phyloP scores from a whole-genome alignment of 2,329 filamentous ascomycete genomes.

The Colletotrichum sp. region DNA sequence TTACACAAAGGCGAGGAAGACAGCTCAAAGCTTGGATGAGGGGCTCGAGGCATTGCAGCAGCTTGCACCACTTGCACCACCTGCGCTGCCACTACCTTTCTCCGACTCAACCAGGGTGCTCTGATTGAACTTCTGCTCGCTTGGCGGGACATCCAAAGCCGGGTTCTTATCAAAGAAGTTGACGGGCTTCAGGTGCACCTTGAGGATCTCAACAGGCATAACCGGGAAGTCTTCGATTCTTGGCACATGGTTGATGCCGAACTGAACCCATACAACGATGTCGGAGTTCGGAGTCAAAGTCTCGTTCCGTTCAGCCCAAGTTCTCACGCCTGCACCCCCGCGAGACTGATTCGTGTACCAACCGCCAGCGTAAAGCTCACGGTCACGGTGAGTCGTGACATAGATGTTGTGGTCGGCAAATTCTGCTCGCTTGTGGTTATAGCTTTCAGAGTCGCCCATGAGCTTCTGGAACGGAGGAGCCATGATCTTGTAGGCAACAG shows the following conservation, averaged over 20 bases:
- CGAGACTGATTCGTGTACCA: conserved; percentile 19
- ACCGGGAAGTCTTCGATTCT: conserved; percentile 63
- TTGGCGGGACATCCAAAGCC: conserved; percentile 37
- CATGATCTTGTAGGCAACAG: conserved; percentile 21
- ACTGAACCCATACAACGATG: conserved; percentile 59
- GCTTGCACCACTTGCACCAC: background rate
- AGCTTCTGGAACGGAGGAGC: conserved; percentile 14
- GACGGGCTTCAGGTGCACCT: conserved; percentile 51
- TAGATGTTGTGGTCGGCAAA: conserved; percentile 19
- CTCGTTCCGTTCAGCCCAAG: conserved; percentile 11
- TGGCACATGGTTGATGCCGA: conserved; percentile 60
- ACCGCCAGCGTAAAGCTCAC: conserved; percentile 16
- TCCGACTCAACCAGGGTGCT: conserved; percentile 5
- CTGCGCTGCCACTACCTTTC: background rate
- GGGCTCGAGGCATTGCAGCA: background rate
- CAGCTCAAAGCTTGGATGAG: background rate
- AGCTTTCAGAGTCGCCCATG: conserved; percentile 15
- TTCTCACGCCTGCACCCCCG: conserved; percentile 5
- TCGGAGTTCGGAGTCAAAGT: background rate
- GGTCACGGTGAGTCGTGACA: conserved; percentile 14
- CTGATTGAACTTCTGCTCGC: conserved; percentile 17
- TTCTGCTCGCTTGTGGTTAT: conserved; percentile 17
- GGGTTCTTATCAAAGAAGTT: conserved; percentile 60
- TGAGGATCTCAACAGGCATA: conserved; percentile 63
- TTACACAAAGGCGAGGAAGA: background rate